phyloP scores from a whole-genome alignment of 1,139 yeast species.

The Meyerozyma sp. region DNA sequence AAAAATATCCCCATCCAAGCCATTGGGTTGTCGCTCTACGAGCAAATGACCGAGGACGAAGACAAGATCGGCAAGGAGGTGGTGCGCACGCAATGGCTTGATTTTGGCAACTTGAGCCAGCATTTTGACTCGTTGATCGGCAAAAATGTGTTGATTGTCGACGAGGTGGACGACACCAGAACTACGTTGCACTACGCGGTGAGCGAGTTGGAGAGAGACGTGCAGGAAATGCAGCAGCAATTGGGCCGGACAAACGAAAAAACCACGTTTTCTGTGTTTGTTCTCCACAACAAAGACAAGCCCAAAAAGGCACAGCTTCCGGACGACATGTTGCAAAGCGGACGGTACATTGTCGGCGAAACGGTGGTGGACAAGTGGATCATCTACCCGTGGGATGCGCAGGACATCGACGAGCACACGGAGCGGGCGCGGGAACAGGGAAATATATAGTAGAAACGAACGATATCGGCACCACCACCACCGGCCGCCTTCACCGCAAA shows the following conservation, averaged over 20 bases:
- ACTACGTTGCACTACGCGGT: conserved; percentile 92
- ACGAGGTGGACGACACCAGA: conserved; percentile 94
- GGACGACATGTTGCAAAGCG: conserved; percentile 37
- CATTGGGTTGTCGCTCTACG: conserved; percentile 84
- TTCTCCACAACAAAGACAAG: conserved; percentile 88
- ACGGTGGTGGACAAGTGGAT: conserved; percentile 56
- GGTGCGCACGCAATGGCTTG: conserved; percentile 63
- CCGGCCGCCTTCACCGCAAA: too few species aligned
- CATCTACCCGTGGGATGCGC: conserved; percentile 66
- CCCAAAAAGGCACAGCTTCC: conserved; percentile 61
- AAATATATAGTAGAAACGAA: conserved; percentile 15
- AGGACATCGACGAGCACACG: conserved; percentile 39
- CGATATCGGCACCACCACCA: too few species aligned
- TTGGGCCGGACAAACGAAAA: conserved; percentile 37
- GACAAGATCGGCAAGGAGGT: conserved; percentile 56
- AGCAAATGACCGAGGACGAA: conserved; percentile 21
- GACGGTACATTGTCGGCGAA: conserved; percentile 47
- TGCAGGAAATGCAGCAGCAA: conserved; percentile 48
- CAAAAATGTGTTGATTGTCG: conserved; percentile 77
- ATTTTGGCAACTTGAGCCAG: conserved; percentile 49
- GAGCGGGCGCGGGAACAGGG: conserved; percentile 35
- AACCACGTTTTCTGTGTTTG: conserved; percentile 85
- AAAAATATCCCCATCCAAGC: conserved; percentile 94
- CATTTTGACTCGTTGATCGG: conserved; percentile 62
- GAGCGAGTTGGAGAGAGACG: conserved; percentile 80